Conservation (phyloP, 768 basidiomycete genomes). For the Hygrocybe coccinea region DNA sequence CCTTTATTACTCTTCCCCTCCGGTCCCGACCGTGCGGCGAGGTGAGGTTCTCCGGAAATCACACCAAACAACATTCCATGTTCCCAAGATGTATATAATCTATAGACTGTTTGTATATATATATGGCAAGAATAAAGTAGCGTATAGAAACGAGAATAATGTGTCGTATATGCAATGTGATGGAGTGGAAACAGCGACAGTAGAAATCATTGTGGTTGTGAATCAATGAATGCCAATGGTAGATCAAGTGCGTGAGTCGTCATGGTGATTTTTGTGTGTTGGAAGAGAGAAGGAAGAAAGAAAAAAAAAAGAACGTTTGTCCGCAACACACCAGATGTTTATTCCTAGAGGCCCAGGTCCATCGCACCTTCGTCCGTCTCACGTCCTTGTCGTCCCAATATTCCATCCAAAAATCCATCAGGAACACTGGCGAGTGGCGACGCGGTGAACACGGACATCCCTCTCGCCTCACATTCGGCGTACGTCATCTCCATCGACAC, state of each 20-base stretch:
- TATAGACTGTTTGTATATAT: too few species aligned
- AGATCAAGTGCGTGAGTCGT: neutral
- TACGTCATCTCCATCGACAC: constrained; percentile 55
- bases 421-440: constrained; percentile 60
- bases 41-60: too few species aligned
- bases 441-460: constrained; percentile 45
- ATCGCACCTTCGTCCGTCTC: constrained; percentile 29
- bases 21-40: too few species aligned
- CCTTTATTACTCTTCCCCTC: too few species aligned
- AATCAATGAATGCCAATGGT: constrained; percentile 1
- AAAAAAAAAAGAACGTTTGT: too few species aligned
- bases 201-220: too few species aligned
- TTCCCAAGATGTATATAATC: too few species aligned
- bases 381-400: constrained; percentile 35
- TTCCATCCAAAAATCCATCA: constrained; percentile 59
- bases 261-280: neutral
- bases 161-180: neutral
- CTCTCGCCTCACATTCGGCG: constrained; percentile 31
- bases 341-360: constrained; percentile 38
- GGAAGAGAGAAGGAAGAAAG: too few species aligned
- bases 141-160: neutral
- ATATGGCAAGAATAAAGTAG: too few species aligned
- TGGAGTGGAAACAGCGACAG: constrained; percentile 3
- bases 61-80: too few species aligned
- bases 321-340: too few species aligned